These are phyloP conservation scores for Tagetes patula DNA, from an alignment of 129 eudicot genomes.

Conservation along the genomic window DNA sequence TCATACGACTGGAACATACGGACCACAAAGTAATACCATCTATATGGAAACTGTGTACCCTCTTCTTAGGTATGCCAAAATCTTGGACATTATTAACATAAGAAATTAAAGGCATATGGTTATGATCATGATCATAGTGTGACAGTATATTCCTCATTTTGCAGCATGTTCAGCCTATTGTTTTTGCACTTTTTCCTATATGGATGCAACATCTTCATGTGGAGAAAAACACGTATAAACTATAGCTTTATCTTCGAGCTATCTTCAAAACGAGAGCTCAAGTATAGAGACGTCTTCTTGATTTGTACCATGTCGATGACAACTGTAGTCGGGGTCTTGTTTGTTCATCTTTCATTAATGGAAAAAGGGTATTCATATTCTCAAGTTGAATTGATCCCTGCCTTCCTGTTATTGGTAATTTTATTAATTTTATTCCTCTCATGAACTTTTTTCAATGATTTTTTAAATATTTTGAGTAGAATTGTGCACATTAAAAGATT, in stretches of 20 bases:
- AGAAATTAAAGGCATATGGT: background rate
- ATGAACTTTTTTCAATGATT: background rate
- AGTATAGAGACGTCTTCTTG: constrained; percentile 86
- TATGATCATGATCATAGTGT: background rate
- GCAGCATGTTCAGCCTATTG: constrained; percentile 92
- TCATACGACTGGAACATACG: constrained; percentile 73
- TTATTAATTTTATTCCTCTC: constrained; percentile 1
- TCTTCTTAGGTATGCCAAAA: constrained; percentile 66
- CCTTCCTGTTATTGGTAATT: constrained; percentile 72
- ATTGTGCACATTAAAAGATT: constrained; percentile 6
- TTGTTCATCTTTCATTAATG: constrained; percentile 67
- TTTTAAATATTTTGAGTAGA: background rate
- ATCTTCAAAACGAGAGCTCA: constrained; percentile 61
- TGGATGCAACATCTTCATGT: constrained; percentile 91
- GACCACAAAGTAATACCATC: constrained; percentile 61
- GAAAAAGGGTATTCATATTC: constrained; percentile 68
- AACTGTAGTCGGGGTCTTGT: constrained; percentile 68
- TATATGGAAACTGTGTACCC: constrained; percentile 99
- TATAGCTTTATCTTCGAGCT: constrained; percentile 91
- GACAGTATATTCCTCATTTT: constrained; percentile 26
- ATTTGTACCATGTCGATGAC: constrained; percentile 82
- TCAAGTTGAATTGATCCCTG: constrained; percentile 81
- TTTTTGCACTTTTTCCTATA: constrained; percentile 81
- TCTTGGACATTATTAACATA: background rate
- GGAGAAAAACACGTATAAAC: constrained; percentile 76